Evolutionary conservation across 2,329 filamentous ascomycete species (phyloP), one percentile per base, ranked within the genome.

Genomic region (Aureobasidium namibiae): DNA sequence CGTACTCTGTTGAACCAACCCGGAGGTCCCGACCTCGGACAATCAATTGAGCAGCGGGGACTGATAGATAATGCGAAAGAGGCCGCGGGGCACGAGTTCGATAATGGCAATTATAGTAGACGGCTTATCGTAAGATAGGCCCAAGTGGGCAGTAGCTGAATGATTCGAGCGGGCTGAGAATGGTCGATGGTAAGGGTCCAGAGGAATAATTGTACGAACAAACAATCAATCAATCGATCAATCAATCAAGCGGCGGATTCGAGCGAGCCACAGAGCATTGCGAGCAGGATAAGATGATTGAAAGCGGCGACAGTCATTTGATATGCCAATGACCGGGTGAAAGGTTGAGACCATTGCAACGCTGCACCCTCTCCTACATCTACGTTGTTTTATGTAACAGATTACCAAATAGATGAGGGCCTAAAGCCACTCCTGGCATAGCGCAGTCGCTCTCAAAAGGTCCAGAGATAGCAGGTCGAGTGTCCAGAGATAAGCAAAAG

Each of bases 261-360:
- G 53, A 65, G 62, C 46, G 64, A 62, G 44, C 62, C 66, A 60
- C 65, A 67, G 29, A 72, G 66, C 48, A 67, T 66, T 54, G 66
- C 62, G 52, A 72, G 64, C 59, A 72, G 66, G 58, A 72, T 64
- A 61, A 72, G 69, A 61, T 69, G 61, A 59, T 69, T 61, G 59
- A 67, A 67, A 29, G 69, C 69, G 62, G 63, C 68, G 42, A 69
- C 63, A 65, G 69, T 72, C 70, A 72, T 72, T 70, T 62, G 58
- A 62, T 57, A 57, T 57, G 41, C 33, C 54, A 57, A 31, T 56
- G 38, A n/a, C 31, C 54, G 54, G 54, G 34, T 57, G 54, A 57
- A 57, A 57, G 54, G 54, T 57, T 57, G 54, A 48, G 54, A 56
- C 53, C 31, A 57, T 44, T 33, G 41, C 54, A 57, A 16, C 42